Evolutionary conservation across 306 rosid species (phyloP).

Genomic region (Lathyrus sativus): DNA sequence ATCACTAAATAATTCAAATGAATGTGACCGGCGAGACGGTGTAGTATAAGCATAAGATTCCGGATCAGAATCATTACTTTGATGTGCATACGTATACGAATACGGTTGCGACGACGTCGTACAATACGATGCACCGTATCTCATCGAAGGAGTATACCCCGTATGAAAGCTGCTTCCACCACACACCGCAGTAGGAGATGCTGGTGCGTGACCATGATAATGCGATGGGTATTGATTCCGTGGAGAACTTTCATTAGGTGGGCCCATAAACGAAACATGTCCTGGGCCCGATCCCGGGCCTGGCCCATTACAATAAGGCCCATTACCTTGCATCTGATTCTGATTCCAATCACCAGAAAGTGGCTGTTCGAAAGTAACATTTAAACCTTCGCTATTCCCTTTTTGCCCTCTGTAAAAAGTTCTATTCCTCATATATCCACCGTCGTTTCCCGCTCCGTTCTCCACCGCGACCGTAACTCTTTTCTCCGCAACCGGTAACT

Average conservation of each 20-base stretch:
- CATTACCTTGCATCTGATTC: constrained; percentile 27
- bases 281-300: background rate
- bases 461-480: constrained; percentile 31
- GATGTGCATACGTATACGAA: constrained; percentile 42
- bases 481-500: constrained; percentile 40
- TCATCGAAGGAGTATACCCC: constrained; percentile 31
- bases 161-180: constrained; percentile 47
- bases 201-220: constrained; percentile 19
- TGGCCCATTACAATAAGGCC: constrained; percentile 16
- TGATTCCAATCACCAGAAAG: constrained; percentile 32
- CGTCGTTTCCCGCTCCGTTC: constrained; percentile 20
- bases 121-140: constrained; percentile 48
- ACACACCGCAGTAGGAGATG: constrained; percentile 40
- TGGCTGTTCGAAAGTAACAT: constrained; percentile 39
- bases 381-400: constrained; percentile 34
- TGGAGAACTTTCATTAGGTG: constrained; percentile 51
- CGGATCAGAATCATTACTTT: constrained; percentile 29
- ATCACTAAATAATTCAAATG: constrained; percentile 70
- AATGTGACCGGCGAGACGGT: constrained; percentile 37
- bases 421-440: constrained; percentile 53
- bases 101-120: constrained; percentile 38
- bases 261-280: constrained; percentile 17
- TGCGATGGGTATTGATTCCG: constrained; percentile 48
- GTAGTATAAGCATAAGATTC: constrained; percentile 26
- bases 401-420: constrained; percentile 50